phyloP scores from a whole-genome alignment of 2,329 filamentous ascomycete species.

The Knufia fluminis region DNA sequence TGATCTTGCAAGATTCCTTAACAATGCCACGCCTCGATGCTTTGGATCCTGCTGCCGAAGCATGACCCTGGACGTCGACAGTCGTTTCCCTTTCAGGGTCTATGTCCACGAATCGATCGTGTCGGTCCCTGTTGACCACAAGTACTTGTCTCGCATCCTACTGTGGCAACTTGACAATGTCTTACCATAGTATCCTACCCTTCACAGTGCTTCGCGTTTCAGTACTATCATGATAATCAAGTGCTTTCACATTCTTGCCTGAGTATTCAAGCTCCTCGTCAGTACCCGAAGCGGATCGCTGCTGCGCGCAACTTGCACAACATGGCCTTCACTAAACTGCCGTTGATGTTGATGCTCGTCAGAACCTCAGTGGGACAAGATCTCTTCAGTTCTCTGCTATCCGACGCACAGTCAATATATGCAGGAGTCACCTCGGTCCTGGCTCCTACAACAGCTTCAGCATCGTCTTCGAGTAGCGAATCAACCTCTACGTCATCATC shows the following conservation, averaged over 20 bases:
- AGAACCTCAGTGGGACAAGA: conserved; percentile 1
- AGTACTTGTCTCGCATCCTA: neutral
- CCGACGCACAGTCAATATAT: conserved; percentile 19
- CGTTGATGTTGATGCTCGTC: neutral
- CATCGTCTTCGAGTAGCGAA: conserved; percentile 7
- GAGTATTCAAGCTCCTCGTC: neutral
- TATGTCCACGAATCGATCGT: neutral
- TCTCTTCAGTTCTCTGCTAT: conserved; percentile 14
- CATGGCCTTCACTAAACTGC: neutral
- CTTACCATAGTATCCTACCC: neutral
- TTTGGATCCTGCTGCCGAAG: neutral
- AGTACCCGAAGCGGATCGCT: neutral
- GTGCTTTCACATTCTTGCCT: neutral
- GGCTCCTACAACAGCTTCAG: conserved; percentile 11
- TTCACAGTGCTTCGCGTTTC: neutral
- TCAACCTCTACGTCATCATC: conserved; percentile 10
- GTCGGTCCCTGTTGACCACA: neutral
- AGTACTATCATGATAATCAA: neutral
- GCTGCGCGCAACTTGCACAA: neutral
- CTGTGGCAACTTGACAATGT: neutral
- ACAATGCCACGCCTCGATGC: neutral
- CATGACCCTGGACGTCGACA: neutral
- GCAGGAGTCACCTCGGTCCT: conserved; percentile 19
- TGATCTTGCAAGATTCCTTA: neutral
- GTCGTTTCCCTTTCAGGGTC: neutral